These are phyloP conservation scores for Mortierella polycephala DNA, from an alignment of 371 early-diverging fungal species.

Conservation along the genomic window DNA sequence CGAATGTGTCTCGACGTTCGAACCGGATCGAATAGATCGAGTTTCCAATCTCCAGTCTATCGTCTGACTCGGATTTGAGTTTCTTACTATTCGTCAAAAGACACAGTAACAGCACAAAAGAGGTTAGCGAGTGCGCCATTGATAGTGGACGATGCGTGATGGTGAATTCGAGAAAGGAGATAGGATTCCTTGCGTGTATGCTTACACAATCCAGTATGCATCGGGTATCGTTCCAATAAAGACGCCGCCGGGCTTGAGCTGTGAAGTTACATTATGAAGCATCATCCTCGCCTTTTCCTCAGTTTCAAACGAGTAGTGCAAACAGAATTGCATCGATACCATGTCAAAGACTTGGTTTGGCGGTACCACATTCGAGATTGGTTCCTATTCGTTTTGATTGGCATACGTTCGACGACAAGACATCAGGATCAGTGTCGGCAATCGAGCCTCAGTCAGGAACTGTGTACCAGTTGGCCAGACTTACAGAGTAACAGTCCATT, in stretches of 20 bases:
- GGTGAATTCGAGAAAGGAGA: too few relatives aligned
- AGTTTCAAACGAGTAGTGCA: constrained; percentile 97
- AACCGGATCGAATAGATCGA: constrained; percentile 86
- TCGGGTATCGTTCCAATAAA: constrained; percentile 98
- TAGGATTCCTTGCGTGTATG: not conserved
- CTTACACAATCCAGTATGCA: constrained; percentile 90
- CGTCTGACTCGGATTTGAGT: constrained; percentile 54
- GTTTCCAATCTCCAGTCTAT: constrained; percentile 81
- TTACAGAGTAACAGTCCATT: constrained; percentile 84
- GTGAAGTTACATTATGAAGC: constrained; percentile 84
- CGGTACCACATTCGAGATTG: constrained; percentile 65
- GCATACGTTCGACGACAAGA: constrained; percentile 1
- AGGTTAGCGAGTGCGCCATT: not conserved
- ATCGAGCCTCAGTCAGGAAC: not conserved
- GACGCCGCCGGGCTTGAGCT: constrained; percentile 84
- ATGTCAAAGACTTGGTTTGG: constrained; percentile 78
- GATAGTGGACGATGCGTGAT: not conserved
- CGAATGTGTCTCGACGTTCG: constrained; percentile 70
- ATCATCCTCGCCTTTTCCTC: constrained; percentile 84
- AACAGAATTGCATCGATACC: constrained; percentile 95
- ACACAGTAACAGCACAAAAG: constrained; percentile 10
- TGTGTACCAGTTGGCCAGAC: not conserved
- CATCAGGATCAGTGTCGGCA: not conserved
- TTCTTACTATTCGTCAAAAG: constrained; percentile 56
- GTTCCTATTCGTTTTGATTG: constrained; percentile 52